Evolutionary conservation across 2,329 filamentous ascomycete species (phyloP).

Genomic region (Metarhizium anisopliae): DNA sequence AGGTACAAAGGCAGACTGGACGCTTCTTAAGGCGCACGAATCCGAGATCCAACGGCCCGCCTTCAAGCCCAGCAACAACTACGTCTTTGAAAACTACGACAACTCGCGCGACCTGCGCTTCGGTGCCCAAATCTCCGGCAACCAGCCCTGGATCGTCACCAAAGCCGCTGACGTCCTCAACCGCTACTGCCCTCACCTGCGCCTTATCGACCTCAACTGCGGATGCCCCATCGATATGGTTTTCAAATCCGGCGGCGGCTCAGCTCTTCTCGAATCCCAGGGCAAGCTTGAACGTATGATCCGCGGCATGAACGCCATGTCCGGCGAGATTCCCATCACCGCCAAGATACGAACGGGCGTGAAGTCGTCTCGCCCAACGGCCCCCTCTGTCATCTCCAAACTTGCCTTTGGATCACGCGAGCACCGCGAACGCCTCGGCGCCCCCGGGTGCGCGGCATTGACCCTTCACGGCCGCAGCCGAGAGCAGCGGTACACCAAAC

Average conservation of each 20-base stretch:
- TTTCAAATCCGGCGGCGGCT: constrained; percentile 79
- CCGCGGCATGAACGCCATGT: constrained; percentile 90
- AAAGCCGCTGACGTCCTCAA: constrained; percentile 81
- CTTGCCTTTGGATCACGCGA: constrained; percentile 74
- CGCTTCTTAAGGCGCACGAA: constrained; percentile 84
- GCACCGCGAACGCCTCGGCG: constrained; percentile 58
- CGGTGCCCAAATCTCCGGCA: constrained; percentile 85
- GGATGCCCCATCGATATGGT: constrained; percentile 96
- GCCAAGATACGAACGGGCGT: constrained; percentile 93
- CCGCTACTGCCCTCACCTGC: constrained; percentile 68
- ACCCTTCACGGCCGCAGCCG: constrained; percentile 89
- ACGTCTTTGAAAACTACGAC: constrained; percentile 69
- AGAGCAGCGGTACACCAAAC: constrained; percentile 87
- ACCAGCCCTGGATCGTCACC: constrained; percentile 82
- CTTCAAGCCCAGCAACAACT: constrained; percentile 40
- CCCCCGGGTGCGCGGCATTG: constrained; percentile 84
- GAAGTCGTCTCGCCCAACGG: constrained; percentile 68
- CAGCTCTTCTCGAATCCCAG: constrained; percentile 79
- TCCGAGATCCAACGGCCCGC: constrained; percentile 68
- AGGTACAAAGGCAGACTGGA: constrained; percentile 88
- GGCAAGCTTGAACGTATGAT: constrained; percentile 91
- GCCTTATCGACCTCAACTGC: constrained; percentile 91
- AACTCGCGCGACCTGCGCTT: constrained; percentile 78
- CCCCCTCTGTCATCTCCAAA: constrained; percentile 71
- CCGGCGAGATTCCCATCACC: constrained; percentile 82